Conservation (phyloP, 768 basidiomycete genomes). For the Leccinum barrowsii region DNA sequence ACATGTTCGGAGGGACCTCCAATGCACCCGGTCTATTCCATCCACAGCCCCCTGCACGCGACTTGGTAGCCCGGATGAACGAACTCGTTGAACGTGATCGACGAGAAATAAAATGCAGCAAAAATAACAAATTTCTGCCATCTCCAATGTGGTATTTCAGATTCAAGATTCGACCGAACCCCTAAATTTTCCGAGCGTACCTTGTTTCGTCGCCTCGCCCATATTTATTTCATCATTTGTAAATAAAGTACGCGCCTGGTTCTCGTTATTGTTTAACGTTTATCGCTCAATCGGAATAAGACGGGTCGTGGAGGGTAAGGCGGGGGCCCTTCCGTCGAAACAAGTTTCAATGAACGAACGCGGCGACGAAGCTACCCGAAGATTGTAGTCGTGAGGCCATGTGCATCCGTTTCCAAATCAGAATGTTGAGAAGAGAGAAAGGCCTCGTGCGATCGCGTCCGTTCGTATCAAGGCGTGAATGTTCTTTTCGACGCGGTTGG, state of each 20-base stretch:
- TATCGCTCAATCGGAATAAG: constrained; percentile 9
- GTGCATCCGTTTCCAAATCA: neutral
- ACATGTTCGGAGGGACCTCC: neutral
- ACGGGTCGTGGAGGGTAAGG: neutral
- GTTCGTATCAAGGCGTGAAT: neutral
- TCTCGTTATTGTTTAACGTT: neutral
- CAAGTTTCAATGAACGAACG: constrained; percentile 4
- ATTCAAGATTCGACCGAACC: neutral
- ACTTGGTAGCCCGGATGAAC: neutral
- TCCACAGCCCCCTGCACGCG: neutral
- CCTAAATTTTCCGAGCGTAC: neutral
- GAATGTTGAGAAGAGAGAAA: neutral
- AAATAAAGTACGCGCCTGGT: neutral
- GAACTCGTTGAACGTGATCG: neutral
- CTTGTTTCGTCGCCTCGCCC: neutral
- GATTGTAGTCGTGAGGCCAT: neutral
- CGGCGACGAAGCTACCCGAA: neutral
- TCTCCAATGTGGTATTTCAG: neutral
- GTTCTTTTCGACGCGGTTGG: neutral
- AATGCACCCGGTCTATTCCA: neutral
- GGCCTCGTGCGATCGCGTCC: neutral
- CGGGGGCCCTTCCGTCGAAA: neutral
- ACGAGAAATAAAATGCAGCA: neutral
- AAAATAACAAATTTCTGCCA: neutral
- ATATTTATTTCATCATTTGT: neutral